Conservation (phyloP, 2,329 filamentous ascomycete species). For the Pestalotiopsis sp. region DNA sequence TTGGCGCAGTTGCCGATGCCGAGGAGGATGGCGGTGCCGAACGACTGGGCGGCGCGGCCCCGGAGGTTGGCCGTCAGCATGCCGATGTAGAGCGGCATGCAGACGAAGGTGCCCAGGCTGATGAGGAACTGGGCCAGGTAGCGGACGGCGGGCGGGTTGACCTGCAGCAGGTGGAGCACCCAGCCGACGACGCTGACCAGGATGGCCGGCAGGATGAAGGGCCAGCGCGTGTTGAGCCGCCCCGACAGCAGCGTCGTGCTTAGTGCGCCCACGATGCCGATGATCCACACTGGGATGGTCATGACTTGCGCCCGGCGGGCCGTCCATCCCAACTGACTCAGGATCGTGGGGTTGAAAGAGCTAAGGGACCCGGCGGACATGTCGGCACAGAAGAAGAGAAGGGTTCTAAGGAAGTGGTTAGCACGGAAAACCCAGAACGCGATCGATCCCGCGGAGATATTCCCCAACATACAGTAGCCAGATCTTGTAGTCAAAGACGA, state of each 20-base stretch:
- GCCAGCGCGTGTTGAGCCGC: conserved; percentile 8
- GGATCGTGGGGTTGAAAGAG: conserved; percentile 12
- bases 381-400: conserved; percentile 14
- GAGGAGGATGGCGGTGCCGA: conserved; percentile 3
- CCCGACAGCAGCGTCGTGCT: conserved; percentile 7
- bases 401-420: background rate
- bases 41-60: conserved; percentile 7
- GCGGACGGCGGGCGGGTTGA: conserved; percentile 6
- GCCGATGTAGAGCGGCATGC: conserved; percentile 11
- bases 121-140: conserved; percentile 11
- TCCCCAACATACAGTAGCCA: conserved; percentile 6
- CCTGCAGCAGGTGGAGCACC: conserved; percentile 8
- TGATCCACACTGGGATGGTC: conserved; percentile 12
- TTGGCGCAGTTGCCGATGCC: conserved; percentile 12
- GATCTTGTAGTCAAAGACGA: conserved; percentile 10
- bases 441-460: background rate
- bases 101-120: conserved; percentile 8
- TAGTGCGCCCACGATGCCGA: conserved; percentile 11
- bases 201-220: conserved; percentile 12
- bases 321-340: conserved; percentile 12
- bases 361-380: conserved; percentile 11
- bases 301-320: conserved; percentile 7
- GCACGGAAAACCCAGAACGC: background rate
- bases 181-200: conserved; percentile 9
- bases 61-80: conserved; percentile 12